These are phyloP conservation scores for Tolypocladium sp. DNA, from an alignment of 2,329 filamentous ascomycete genomes.

Conservation along the genomic window DNA sequence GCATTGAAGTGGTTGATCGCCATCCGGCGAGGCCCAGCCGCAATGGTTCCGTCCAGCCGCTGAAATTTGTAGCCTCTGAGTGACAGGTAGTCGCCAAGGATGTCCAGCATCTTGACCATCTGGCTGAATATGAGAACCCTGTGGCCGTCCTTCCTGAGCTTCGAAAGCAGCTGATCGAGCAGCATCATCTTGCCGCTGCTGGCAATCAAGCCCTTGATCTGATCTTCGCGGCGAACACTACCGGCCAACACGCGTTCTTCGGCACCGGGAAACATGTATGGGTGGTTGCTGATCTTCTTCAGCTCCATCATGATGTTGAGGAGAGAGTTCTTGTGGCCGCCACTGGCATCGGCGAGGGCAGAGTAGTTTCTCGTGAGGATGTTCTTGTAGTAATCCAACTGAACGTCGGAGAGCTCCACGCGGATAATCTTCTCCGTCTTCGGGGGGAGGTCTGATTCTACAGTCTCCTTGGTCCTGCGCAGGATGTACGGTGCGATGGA, in stretches of 20 bases:
- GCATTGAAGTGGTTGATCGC: constrained; percentile 98
- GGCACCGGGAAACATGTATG: constrained; percentile 92
- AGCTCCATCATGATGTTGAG: constrained; percentile 99
- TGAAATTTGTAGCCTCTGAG: constrained; percentile 93
- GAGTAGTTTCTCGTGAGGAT: constrained; percentile 95
- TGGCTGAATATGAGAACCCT: constrained; percentile 97
- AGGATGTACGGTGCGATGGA: constrained; percentile 92
- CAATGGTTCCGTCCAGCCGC: constrained; percentile 88
- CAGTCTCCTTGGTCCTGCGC: constrained; percentile 91
- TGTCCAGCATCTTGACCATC: constrained; percentile 98
- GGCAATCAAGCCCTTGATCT: constrained; percentile 85
- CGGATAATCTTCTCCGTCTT: constrained; percentile 99
- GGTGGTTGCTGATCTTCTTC: constrained; percentile 98
- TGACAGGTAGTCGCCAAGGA: constrained; percentile 87
- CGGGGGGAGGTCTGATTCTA: constrained; percentile 89
- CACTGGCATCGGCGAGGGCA: constrained; percentile 81
- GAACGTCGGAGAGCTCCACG: constrained; percentile 91
- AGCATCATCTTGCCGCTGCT: constrained; percentile 99
- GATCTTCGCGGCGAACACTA: constrained; percentile 75
- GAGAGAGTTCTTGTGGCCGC: constrained; percentile 86
- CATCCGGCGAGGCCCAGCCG: constrained; percentile 76
- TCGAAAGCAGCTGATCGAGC: constrained; percentile 86
- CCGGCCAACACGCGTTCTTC: constrained; percentile 82
- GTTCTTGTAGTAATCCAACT: constrained; percentile 98
- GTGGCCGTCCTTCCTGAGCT: constrained; percentile 87